Percentiles rank a stretch among this genome's conserved stretches.
These are phyloP conservation scores for Fusarium drepaniforme DNA, from an alignment of 2,329 filamentous ascomycete genomes.

Conservation along the genomic window DNA sequence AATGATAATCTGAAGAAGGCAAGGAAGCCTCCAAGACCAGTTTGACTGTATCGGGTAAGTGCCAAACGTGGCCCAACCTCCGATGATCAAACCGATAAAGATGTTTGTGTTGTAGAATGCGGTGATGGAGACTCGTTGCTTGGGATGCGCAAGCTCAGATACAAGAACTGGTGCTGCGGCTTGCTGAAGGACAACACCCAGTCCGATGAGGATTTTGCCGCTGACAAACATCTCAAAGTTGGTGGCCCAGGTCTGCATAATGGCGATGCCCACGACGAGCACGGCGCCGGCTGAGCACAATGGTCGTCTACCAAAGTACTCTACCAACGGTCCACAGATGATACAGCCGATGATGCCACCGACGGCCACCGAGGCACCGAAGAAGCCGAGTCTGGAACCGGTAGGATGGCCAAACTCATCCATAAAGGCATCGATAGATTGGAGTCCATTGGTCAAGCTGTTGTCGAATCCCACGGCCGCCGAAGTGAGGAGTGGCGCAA, in stretches of 20 bases:
- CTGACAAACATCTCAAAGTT: constrained; percentile 44
- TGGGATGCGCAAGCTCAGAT: constrained; percentile 47
- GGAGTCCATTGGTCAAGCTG: constrained; percentile 50
- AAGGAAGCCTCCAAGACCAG: constrained; percentile 42
- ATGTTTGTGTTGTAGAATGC: constrained; percentile 35
- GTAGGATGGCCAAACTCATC: constrained; percentile 49
- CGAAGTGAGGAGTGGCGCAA: constrained; percentile 8
- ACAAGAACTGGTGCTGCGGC: constrained; percentile 46
- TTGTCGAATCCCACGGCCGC: constrained; percentile 12
- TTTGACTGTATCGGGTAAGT: constrained; percentile 29
- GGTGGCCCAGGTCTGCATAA: constrained; percentile 38
- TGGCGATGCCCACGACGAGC: constrained; percentile 31
- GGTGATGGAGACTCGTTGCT: constrained; percentile 44
- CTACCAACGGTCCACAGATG: constrained; percentile 47
- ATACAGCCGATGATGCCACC: constrained; percentile 48
- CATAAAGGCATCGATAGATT: constrained; percentile 51
- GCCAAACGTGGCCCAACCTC: constrained; percentile 42
- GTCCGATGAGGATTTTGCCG: constrained; percentile 45
- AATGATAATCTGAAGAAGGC: constrained; percentile 31
- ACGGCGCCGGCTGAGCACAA: constrained; percentile 3
- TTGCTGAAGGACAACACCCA: constrained; percentile 44
- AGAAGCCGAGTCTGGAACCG: constrained; percentile 44
- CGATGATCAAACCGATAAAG: constrained; percentile 33
- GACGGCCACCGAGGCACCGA: constrained; percentile 46
- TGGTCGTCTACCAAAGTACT: constrained; percentile 50